Evolutionary conservation across 192 early-diverging fungal species (phyloP), one percentile per base, ranked within the genome.

Genomic region (Podila epigama): DNA sequence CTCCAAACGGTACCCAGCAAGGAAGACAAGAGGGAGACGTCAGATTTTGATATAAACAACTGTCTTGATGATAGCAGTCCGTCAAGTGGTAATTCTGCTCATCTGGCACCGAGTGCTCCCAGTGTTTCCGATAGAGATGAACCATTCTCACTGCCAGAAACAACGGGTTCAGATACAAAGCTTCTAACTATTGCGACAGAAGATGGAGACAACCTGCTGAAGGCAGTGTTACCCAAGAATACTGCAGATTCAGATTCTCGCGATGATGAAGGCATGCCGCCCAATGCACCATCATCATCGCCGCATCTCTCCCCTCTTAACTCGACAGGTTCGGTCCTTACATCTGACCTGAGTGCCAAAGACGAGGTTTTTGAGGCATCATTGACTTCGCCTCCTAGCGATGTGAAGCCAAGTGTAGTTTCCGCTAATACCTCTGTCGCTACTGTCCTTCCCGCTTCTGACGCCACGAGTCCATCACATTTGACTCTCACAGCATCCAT

Each of bases 331-430:
- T 75, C 71, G 0, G 59, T 63, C 6, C 68, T 65, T 12, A 68
- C 72, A 1, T 65, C 72, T 61, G 72, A 59, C 62, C 48, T 63
- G 65, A 50, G 27, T 36, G 52, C 60, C 53, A 75, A 75, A 37
- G 72, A 75, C 0, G 51, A 51, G 12, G 59, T 41, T 18, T 70
- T 70, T 39, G 68, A 70, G 25, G 60, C 51, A 2, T 61, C 65
- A 13, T 68, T 68, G 59, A 57, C 72, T 12, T 75, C 65, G 22
- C 72, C 65, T 12, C n/a, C n/a, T n/a, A n/a, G n/a, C n/a, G n/a
- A n/a, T n/a, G n/a, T n/a, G n/a, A n/a, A n/a, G n/a, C 57, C 72
- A n/a, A 63, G 67, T 64, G 9, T 53, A 9, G 54, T 68, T 33
- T 32, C 60, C 22, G 63, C 70, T 15, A 55, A 50, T 0, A 22